phyloP scores from a whole-genome alignment of 2,329 filamentous ascomycete species.

The Fusarium humuli region DNA sequence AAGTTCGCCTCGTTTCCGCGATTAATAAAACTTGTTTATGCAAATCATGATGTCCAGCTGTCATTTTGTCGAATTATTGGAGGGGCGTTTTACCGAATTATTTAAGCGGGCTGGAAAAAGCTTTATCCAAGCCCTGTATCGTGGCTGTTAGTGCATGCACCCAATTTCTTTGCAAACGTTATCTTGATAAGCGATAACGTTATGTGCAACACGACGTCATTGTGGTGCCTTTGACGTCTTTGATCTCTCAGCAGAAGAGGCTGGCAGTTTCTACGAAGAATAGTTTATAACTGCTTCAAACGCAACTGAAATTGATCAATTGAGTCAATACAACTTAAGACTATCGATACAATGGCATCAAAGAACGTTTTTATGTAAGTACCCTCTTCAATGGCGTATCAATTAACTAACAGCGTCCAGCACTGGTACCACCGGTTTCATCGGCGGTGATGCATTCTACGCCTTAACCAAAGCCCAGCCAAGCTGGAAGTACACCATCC shows the following conservation, averaged over 20 bases:
- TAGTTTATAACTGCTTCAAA: accelerated
- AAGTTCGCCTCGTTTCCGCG: too few species aligned
- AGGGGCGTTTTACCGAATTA: background rate
- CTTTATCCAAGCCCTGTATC: background rate
- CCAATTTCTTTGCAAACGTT: accelerated
- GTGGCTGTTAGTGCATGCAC: background rate
- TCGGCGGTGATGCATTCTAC: conserved; percentile 26
- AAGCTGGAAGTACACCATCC: conserved; percentile 54
- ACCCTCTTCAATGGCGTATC: accelerated
- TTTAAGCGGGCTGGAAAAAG: background rate
- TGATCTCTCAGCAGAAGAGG: background rate
- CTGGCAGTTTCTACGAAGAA: background rate
- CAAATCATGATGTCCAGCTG: background rate
- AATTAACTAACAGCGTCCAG: background rate
- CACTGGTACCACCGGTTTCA: conserved; percentile 22
- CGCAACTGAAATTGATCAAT: accelerated
- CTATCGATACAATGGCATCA: background rate
- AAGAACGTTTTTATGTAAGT: conserved; percentile 22
- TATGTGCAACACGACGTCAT: conserved; percentile 13
- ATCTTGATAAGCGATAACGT: background rate
- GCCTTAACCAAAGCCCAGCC: conserved; percentile 48
- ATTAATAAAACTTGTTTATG: background rate
- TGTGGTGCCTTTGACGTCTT: conserved; percentile 11
- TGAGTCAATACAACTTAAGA: accelerated
- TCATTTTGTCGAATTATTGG: background rate